Base-by-base conservation (phyloP, 768 basidiomycete species). In the Termitomyces sp. region DNA sequence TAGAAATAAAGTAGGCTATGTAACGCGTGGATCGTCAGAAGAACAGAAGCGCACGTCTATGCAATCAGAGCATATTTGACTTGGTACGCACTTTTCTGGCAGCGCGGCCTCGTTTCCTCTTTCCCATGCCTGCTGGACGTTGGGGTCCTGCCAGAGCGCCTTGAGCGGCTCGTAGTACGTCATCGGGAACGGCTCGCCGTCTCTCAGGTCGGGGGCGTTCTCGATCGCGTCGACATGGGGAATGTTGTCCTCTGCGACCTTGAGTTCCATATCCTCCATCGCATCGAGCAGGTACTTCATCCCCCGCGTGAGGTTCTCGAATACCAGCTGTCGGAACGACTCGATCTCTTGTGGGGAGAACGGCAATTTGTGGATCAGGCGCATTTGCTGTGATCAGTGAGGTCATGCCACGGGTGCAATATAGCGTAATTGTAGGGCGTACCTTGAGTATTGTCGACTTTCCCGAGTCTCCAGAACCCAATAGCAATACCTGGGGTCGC, bases 361-460 rank as follows among this genome's bases (percentile, higher is more conserved):
- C 0, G 91, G 88, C 1, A 92, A 77, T 58, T 85, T 82, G 73
- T 98, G 95, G 51, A 99, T 97, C 39, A 97, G 77, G 39, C 94
- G 87, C 95, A 98, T 98, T 88, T 98, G 94, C 90, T 94, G 59
- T 22, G n/a, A 20, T 46, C 22, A 28, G 12, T 37, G 22, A 45
- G 33, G n/a, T 22, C 36, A 51, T 51, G 28, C 42, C 50, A 33
- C 55, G 28, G 22, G 1, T 22, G 34, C 16, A 24, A 36, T 4
- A 4, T 1, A 9, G 26, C n/a, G 8, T 9, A 37, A 24, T n/a
- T 46, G 9, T n/a, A 44, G n/a, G 24, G 58, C 69, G 45, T 60
- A 88, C 88, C 79, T 94, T 94, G 70, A 94, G 80, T 66, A 97
- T 81, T 9, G 94, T 97, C 6, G 90, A 92, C 73, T 97, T 98